phyloP scores from a whole-genome alignment of 805 yeast species.

The Teunomyces barrocoloradensis region DNA sequence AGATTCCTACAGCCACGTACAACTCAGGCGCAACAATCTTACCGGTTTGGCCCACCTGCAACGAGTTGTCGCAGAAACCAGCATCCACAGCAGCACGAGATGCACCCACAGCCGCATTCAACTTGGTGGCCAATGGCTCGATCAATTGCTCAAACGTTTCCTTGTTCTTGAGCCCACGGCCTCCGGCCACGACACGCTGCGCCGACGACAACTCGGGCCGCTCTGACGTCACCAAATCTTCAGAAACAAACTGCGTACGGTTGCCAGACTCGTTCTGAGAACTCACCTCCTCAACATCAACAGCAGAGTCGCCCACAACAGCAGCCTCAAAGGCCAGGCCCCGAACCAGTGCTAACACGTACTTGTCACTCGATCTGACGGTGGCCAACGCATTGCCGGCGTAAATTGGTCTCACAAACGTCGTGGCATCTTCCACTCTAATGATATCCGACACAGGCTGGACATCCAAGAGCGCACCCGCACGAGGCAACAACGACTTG shows the following conservation, averaged over 20 bases:
- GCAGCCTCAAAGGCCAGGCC: conserved; percentile 71
- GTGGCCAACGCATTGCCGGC: conserved; percentile 94
- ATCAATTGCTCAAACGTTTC: conserved; percentile 78
- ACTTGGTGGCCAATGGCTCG: conserved; percentile 77
- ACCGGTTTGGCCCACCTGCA: conserved; percentile 98
- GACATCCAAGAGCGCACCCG: conserved; percentile 77
- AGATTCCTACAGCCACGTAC: conserved; percentile 88
- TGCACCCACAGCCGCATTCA: conserved; percentile 94
- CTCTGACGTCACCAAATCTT: conserved; percentile 69
- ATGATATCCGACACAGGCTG: conserved; percentile 88
- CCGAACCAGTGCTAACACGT: conserved; percentile 74
- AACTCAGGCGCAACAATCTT: conserved; percentile 96
- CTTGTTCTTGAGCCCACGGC: conserved; percentile 88
- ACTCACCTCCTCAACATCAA: conserved; percentile 48
- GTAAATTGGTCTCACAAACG: conserved; percentile 89
- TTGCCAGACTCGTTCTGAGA: conserved; percentile 16
- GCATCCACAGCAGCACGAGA: conserved; percentile 98
- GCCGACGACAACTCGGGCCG: conserved; percentile 93
- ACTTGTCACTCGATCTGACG: conserved; percentile 64
- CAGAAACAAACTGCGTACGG: conserved; percentile 64
- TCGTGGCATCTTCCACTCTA: conserved; percentile 59
- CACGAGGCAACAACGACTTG: conserved; percentile 80
- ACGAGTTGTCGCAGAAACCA: conserved; percentile 92
- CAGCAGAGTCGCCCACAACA: conserved; percentile 34
- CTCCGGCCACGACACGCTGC: conserved; percentile 80